Evolutionary conservation across 495 filamentous ascomycete species (phyloP), one percentile per base, ranked within the genome.

Genomic region (Penicillium canescens): DNA sequence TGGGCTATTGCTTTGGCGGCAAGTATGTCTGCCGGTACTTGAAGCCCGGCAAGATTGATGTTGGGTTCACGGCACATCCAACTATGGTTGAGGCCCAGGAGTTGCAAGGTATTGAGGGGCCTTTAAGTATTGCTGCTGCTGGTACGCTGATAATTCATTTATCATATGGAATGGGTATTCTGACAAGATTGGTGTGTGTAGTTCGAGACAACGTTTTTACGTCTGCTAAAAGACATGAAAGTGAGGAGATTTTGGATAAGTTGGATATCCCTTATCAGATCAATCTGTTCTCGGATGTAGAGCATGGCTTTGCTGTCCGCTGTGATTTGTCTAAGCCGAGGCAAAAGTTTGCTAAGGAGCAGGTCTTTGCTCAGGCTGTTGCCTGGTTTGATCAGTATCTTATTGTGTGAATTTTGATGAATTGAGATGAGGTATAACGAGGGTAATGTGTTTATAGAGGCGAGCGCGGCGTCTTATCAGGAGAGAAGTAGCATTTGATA

Each of bases 1-100:
- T 86, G 3, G 89, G 89, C 9, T 92, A 92, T 74, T 92, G 89
- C 72, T 92, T 90, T 66, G 89, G 89, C 12, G 81, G 65, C 6
- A 83, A 82, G 59, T 83, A 82, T 57, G 76, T 79, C 10, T 57
- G 54, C 21, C 65, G 55, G 53, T 67, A 61, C 35, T 41, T 68
- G 20, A 46, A 52, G 20, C 35, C 39, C 3, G 57, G 59, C 9
- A 46, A 51, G 26, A n/a, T 65, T 12, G 65, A 68, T 55, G 59
- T 41, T 41, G 89, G 86, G 41, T 92, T 74, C 61, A 68, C 79
- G 10, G 90, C 88, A 1, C 88, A 93, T 63, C 90, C 90, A 13
- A 79, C 74, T n/a, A 87, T 89, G 52, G 80, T 91, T 21, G 78
- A 83, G 2, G 74, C 81, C 55, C 82, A 86, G 0, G 90, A 92